Percentiles rank a stretch among this genome's conserved stretches.
phyloP scores from a whole-genome alignment of 176 grass and related monocot genomes.

The Lolium rigidum region DNA sequence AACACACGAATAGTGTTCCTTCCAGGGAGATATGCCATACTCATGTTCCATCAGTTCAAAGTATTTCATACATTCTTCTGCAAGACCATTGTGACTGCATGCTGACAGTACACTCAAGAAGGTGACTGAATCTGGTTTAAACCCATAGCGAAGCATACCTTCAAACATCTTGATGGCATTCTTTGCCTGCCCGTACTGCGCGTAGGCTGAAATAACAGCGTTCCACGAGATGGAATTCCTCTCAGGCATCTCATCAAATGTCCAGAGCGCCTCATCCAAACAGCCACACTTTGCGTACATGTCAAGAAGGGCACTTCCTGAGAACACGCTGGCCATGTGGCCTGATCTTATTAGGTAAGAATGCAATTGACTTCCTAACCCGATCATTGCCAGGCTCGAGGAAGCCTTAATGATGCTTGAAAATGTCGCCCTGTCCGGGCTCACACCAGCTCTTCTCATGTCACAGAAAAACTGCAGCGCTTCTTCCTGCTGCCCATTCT shows the following conservation, averaged over 20 bases:
- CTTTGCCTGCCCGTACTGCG: conserved; percentile 61
- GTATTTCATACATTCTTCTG: conserved; percentile 67
- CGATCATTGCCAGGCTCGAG: conserved; percentile 57
- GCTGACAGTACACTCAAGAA: conserved; percentile 81
- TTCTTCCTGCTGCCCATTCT: conserved; percentile 57
- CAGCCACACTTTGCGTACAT: conserved; percentile 87
- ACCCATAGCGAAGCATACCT: conserved; percentile 55
- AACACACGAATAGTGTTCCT: conserved; percentile 81
- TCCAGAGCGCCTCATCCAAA: conserved; percentile 55
- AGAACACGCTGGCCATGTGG: conserved; percentile 54
- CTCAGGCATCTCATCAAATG: conserved; percentile 78
- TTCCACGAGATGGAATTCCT: conserved; percentile 90
- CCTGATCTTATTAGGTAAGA: conserved; percentile 61
- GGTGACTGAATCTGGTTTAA: conserved; percentile 75
- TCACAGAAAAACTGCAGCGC: conserved; percentile 57
- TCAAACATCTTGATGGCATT: conserved; percentile 81
- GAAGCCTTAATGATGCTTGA: conserved; percentile 68
- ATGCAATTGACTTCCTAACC: conserved; percentile 68
- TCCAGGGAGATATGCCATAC: conserved; percentile 65
- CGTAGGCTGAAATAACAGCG: conserved; percentile 67
- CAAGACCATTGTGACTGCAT: conserved; percentile 77
- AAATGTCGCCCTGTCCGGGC: conserved; percentile 60
- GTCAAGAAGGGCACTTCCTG: conserved; percentile 78
- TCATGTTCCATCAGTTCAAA: conserved; percentile 66
- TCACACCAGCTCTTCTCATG: conserved; percentile 63